Percentiles rank a stretch among this genome's conserved stretches.
Evolutionary conservation across 257 asterid genomes (phyloP).

Genomic region (Solanum chiquidenum): DNA sequence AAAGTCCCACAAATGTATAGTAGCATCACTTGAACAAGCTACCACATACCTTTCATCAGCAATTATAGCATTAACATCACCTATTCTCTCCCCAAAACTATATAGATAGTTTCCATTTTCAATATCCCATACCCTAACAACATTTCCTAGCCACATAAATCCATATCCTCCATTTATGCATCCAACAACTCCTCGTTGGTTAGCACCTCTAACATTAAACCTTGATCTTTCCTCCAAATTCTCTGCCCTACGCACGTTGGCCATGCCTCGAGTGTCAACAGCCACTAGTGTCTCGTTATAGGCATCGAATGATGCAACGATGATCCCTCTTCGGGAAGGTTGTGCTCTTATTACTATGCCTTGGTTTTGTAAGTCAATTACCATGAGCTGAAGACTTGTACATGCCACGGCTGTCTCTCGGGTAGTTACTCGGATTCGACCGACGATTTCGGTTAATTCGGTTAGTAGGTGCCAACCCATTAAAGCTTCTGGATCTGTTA

Average conservation of each 20-base stretch:
- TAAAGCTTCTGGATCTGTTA: slow-evolving; percentile 79
- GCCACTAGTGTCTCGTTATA: slow-evolving; percentile 24
- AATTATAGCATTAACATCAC: slow-evolving; percentile 33
- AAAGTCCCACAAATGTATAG: slow-evolving; percentile 76
- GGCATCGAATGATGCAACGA: slow-evolving; percentile 48
- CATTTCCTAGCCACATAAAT: slow-evolving; percentile 28
- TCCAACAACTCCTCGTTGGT: slow-evolving; percentile 36
- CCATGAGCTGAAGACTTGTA: slow-evolving; percentile 45
- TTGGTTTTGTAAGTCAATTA: slow-evolving; percentile 46
- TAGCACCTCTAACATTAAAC: slow-evolving; percentile 41
- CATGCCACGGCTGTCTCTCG: slow-evolving; percentile 56
- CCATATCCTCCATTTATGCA: slow-evolving; percentile 72
- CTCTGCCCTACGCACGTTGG: slow-evolving; percentile 29
- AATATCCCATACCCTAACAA: slow-evolving; percentile 72
- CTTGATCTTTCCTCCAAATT: slow-evolving; percentile 38
- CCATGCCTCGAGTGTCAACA: slow-evolving; percentile 36
- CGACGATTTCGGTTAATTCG: slow-evolving; percentile 45
- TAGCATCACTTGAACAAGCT: slow-evolving; percentile 46
- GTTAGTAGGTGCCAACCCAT: slow-evolving; percentile 79
- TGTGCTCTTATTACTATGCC: slow-evolving; percentile 39
- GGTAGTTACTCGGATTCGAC: slow-evolving; percentile 54
- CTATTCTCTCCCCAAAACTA: slow-evolving; percentile 54
- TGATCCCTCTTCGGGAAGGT: slow-evolving; percentile 27
- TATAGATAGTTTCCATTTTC: slow-evolving; percentile 47
- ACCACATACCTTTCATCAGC: slow-evolving; percentile 59